Percentiles rank a stretch among this genome's conserved stretches.
These are phyloP conservation scores for Pinus tabuliformis DNA, from an alignment of 75 land plant species.

Conservation along the genomic window DNA sequence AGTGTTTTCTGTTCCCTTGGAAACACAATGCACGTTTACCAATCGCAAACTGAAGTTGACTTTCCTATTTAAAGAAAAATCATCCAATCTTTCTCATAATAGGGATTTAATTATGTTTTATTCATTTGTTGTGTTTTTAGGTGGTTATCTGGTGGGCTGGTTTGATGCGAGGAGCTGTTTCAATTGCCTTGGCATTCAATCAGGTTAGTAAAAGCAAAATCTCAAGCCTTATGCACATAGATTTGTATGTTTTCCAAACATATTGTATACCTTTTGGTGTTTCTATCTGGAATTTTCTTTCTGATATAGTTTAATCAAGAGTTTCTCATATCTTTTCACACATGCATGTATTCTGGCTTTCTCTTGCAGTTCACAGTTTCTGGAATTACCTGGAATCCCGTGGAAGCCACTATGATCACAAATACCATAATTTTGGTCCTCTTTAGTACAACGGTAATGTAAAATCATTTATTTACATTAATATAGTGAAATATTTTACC, in stretches of 20 bases:
- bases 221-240: neutral
- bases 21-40: neutral
- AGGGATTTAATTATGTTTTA: neutral
- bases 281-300: neutral
- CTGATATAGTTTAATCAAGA: neutral
- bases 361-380: constrained; percentile 50
- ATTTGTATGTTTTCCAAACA: neutral
- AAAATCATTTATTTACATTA: neutral
- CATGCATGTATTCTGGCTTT: neutral
- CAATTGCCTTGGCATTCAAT: constrained; percentile 74
- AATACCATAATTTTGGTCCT: constrained; percentile 64
- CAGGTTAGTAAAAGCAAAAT: constrained; percentile 35
- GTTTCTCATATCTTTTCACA: neutral
- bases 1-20: neutral
- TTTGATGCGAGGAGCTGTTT: constrained; percentile 83
- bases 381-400: constrained; percentile 58
- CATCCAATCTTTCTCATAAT: neutral
- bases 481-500: neutral
- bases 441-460: constrained; percentile 54
- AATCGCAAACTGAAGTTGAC: neutral
- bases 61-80: neutral
- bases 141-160: constrained; percentile 87
- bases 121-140: constrained; percentile 15
- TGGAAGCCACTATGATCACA: constrained; percentile 65
- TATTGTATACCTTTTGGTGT: neutral